Base-by-base conservation (phyloP, 2,329 filamentous ascomycete species). In the Periglandula ipomoeae region DNA sequence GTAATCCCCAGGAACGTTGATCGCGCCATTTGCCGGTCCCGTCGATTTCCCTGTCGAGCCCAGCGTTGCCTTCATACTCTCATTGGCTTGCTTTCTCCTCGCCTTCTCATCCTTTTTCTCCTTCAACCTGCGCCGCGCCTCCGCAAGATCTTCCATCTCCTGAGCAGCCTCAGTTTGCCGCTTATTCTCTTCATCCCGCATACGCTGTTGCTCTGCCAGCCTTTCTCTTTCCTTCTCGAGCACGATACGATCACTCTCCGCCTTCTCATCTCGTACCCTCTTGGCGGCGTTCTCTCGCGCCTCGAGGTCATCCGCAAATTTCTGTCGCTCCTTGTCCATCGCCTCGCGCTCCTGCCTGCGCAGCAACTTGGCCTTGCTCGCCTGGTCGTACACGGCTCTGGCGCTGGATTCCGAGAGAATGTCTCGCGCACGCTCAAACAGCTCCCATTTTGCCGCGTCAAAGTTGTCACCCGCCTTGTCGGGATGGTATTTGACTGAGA, bases 401-500 rank as follows among this genome's bases (percentile, higher is more conserved):
- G 88, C 78, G 13, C 76, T 77, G 0, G 80, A 68, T 54, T 89
- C 84, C 24, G 81, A 78, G 3, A 97, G 79, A 2, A 96, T 79
- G 66, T 94, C 89, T 62, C 88, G 82, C n/a, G 89, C 90, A 53
- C 86, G 85, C 61, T 89, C 86, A 50, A 95, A 82, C 1, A 86
- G 74, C 65, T 95, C 87, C 72, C 94, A 97, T 60, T 86, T 87
- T 49, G 84, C 82, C 41, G 87, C 76, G 56, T 93, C 88, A 58
- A 85, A 88, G 34, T 76, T 71, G 46, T 79, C 81, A 54, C 83
- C 79, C 48, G 90, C 83, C 70, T 96, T 95, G 75, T 97, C 91
- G 1, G 91, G 91, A 65, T 97, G 91, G 71, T 90, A 89, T 61
- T 88, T 89, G n/a, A 95, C 74, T 3, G 89, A 89, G 26, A 84